Evolutionary conservation across 164 flowering plant genomes (phyloP).

Genomic region (Annona squamosa): DNA sequence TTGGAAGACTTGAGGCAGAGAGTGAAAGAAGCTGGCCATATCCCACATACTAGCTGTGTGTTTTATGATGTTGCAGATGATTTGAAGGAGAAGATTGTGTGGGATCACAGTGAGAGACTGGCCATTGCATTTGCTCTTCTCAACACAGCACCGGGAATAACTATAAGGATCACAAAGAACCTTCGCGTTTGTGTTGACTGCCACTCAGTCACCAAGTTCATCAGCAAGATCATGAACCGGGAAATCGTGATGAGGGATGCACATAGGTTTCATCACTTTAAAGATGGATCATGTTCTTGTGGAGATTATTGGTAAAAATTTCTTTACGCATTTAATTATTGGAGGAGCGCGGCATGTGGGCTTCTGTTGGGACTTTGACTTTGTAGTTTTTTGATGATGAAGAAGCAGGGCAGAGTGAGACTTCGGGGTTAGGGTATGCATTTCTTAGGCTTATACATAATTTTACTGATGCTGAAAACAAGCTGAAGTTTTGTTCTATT

Average conservation of each 20-base stretch:
- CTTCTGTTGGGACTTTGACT: background rate
- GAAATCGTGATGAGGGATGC: slow-evolving; percentile 37
- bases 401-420: background rate
- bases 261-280: slow-evolving; percentile 33
- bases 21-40: slow-evolving; percentile 31
- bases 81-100: slow-evolving; percentile 37
- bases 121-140: slow-evolving; percentile 42
- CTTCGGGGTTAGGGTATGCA: background rate
- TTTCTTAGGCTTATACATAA: no score
- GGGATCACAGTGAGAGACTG: slow-evolving; percentile 43
- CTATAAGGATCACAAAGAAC: slow-evolving; percentile 38
- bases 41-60: slow-evolving; percentile 33
- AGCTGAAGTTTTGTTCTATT: no score
- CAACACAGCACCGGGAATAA: slow-evolving; percentile 21
- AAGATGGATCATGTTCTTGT: slow-evolving; percentile 33
- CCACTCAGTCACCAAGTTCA: slow-evolving; percentile 32
- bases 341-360: background rate
- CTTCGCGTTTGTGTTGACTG: slow-evolving; percentile 41
- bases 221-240: slow-evolving; percentile 31
- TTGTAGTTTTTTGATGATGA: background rate
- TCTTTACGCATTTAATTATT: background rate
- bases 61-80: slow-evolving; percentile 34
- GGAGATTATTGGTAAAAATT: slow-evolving; percentile 33
- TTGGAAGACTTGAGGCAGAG: slow-evolving; percentile 23
- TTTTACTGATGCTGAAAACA: no score